Evolutionary conservation across 306 rosid species (phyloP), one percentile per base, ranked within the genome.

Genomic region (Prunus kanzakura): DNA sequence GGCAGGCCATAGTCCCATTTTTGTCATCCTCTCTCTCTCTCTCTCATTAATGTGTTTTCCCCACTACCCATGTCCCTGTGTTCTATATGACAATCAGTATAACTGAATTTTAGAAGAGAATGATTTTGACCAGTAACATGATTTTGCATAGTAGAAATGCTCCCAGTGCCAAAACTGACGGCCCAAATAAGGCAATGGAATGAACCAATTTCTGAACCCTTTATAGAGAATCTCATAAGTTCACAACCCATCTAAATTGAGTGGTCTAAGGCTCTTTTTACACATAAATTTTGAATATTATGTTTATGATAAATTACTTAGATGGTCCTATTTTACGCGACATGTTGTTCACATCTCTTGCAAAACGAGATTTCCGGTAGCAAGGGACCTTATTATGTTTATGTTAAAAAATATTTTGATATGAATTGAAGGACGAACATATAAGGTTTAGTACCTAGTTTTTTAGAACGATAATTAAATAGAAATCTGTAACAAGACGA

Each of bases 171-270:
- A 65, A 38, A 67, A 78, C n/a, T 83, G 83, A 64, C 47, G 45
- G 71, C 77, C 78, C 81, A 85, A 19, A 60, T 71, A 9, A 77
- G 82, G 85, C 38, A 86, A 85, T 23, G 41, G 81, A 68, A 49
- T 75, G 81, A 72, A 49, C 58, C 76, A 9, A 79, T 79, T 85
- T 79, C 54, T 83, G 82, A 56, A 84, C 76, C 54, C 11, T 35
- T 45, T 22, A 14, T n/a, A 20, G 6, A 35, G 52, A 14, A 46
- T 11, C 30, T 25, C 56, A 25, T 27, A 14, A 25, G 5, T 23
- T 51, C 35, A 49, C 60, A 47, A 6, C 41, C 47, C 67, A 41
- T 62, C 67, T 62, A 22, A 11, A 32, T 43, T 64, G 69, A 70
- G 75, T 80, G 73, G 60, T 76, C 64, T 63, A 9, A 58, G 16